phyloP scores from a whole-genome alignment of 106 monocot species.

The Agapanthus africanus region DNA sequence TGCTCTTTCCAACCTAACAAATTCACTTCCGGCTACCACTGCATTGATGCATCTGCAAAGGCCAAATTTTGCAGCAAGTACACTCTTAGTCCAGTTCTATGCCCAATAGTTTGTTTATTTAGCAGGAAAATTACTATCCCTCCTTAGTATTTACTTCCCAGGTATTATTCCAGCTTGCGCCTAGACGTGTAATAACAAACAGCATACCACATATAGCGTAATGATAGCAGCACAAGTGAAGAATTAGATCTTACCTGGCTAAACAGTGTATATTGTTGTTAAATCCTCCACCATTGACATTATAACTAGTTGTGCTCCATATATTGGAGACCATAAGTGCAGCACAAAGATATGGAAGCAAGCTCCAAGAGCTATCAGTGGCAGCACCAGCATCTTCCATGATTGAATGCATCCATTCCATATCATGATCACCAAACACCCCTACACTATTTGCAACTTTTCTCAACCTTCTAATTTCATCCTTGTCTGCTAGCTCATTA shows the following conservation, averaged over 20 bases:
- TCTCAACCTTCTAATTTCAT: slow-evolving; percentile 63
- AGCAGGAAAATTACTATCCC: not conserved
- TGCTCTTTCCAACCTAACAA: slow-evolving; percentile 46
- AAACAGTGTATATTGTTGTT: slow-evolving; percentile 81
- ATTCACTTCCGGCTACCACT: slow-evolving; percentile 72
- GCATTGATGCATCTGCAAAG: slow-evolving; percentile 72
- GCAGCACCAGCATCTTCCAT: slow-evolving; percentile 51
- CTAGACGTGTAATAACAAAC: not conserved
- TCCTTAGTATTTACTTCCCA: not conserved
- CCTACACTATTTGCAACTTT: slow-evolving; percentile 50
- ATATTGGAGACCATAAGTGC: slow-evolving; percentile 66
- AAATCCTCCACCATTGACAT: slow-evolving; percentile 70
- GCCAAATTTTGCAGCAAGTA: not conserved
- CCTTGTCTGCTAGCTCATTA: slow-evolving; percentile 68
- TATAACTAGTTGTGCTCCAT: slow-evolving; percentile 61
- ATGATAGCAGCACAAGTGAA: not conserved
- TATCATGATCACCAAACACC: slow-evolving; percentile 51
- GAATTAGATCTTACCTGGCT: slow-evolving; percentile 48
- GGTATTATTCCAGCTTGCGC: not conserved
- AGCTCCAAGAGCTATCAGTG: slow-evolving; percentile 73
- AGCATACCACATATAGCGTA: not conserved
- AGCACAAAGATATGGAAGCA: slow-evolving; percentile 85
- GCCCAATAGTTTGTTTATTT: not conserved
- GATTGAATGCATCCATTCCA: slow-evolving; percentile 78
- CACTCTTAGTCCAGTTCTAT: not conserved